Conservation (phyloP, 2,329 filamentous ascomycete species). For the Endoconidiophora laricicola region DNA sequence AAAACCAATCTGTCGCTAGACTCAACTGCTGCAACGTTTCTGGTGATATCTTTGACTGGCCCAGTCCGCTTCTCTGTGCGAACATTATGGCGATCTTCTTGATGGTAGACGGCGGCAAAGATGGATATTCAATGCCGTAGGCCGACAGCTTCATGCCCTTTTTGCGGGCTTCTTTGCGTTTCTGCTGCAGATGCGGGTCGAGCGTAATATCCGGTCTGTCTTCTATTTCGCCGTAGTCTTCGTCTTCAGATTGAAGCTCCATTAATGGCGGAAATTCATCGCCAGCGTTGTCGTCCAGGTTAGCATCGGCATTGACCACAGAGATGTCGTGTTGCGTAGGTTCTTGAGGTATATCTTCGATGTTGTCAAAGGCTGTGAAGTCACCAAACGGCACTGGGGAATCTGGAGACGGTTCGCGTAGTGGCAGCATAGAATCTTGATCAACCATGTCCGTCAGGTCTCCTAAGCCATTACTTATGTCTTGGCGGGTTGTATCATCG, state of each 20-base stretch:
- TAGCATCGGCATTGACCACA: constrained; percentile 1
- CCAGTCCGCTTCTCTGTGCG: constrained; percentile 46
- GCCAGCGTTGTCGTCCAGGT: neutral
- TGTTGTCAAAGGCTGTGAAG: constrained; percentile 8
- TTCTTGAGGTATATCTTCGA: constrained; percentile 2
- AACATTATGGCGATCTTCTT: constrained; percentile 59
- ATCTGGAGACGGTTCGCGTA: constrained; percentile 7
- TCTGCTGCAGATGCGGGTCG: constrained; percentile 2
- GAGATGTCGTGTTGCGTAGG: constrained; percentile 5
- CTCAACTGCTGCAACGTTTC: constrained; percentile 60
- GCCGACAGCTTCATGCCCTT: constrained; percentile 43
- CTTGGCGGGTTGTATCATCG: constrained; percentile 18
- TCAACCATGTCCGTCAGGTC: constrained; percentile 1
- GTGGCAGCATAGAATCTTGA: neutral
- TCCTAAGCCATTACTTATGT: constrained; percentile 6
- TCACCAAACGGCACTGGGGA: constrained; percentile 10
- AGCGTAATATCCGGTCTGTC: constrained; percentile 5
- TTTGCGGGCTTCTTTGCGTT: constrained; percentile 20
- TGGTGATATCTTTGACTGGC: constrained; percentile 52
- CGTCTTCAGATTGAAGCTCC: constrained; percentile 9
- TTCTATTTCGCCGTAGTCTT: constrained; percentile 10
- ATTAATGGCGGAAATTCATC: constrained; percentile 4
- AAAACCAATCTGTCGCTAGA: constrained; percentile 79
- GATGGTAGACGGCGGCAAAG: constrained; percentile 54
- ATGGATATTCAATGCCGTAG: constrained; percentile 59